Evolutionary conservation across 164 flowering plant genomes (phyloP), one percentile per base, ranked within the genome.

Genomic region (Sedum album): DNA sequence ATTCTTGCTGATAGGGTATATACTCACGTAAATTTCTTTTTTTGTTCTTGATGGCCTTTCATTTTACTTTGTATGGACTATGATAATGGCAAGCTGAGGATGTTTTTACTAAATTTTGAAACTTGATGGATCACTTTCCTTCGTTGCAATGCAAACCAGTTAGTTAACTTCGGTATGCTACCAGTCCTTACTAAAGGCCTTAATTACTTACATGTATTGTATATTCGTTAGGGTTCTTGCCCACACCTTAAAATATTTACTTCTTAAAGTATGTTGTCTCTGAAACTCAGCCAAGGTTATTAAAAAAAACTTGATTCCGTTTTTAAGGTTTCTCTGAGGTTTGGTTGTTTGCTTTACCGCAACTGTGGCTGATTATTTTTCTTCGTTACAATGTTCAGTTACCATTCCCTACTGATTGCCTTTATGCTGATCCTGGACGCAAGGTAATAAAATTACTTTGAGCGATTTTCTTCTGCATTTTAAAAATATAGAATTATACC

Each of bases 361-460:
- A 28, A 4, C 31, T 57, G 20, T 3, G 17, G 7, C 17, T 57
- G 20, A 13, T 57, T 57, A 11, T 28, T 57, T 13, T 23, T 55
- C 15, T 15, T 21, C 11, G 25, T 10, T 25, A 11, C 31, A 2
- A 41, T 49, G 53, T 60, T 69, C 87, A 91, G 98, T 79, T 93
- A 57, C 97, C 94, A 35, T 93, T 93, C 82, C 98, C 98, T 61
- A 36, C 81, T 82, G 94, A 93, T 62, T 82, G 83, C 82, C 94
- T 93, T 63, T 93, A 89, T 80, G 92, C 91, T 46, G 97, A 93
- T 75, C 96, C 97, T 36, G 89, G 88, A 4, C 86, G 94, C 70
- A 86, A 91, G 94, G 98, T 86, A 81, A 68, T 57, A 65, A 57
- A 26, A 10, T 55, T 57, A 53, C 28, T 6, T 53, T 53, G 2